These are phyloP conservation scores for Phytophthora fragariae DNA, from an alignment of 352 stramenopile species.

Conservation along the genomic window DNA sequence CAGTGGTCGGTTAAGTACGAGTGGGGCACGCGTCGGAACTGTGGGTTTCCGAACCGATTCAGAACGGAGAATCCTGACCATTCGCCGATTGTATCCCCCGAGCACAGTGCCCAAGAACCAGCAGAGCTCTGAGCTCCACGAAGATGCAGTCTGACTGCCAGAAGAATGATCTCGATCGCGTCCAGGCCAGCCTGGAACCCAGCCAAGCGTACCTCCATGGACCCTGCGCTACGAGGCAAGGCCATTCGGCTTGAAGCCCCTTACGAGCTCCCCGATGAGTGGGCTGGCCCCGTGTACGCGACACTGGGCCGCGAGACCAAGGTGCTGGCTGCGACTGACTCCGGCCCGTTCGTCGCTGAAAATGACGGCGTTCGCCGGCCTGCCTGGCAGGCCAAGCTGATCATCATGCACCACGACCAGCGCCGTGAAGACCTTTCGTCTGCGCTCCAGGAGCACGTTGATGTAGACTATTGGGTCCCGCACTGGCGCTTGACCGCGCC, in stretches of 20 bases:
- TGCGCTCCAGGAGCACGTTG: not conserved
- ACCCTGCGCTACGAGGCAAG: not conserved
- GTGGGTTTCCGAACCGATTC: conserved; percentile 17
- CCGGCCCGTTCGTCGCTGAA: no score
- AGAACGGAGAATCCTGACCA: conserved; percentile 6
- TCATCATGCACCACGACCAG: not conserved
- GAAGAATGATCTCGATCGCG: no score
- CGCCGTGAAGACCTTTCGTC: not conserved
- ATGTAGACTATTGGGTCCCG: no score
- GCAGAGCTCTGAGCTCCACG: conserved; percentile 8
- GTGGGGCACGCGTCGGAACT: conserved; percentile 7
- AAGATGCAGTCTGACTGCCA: conserved; percentile 1
- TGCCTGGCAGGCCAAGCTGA: not conserved
- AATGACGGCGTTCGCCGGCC: no score
- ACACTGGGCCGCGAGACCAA: not conserved
- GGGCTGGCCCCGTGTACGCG: conserved; percentile 10
- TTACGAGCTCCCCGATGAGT: not conserved
- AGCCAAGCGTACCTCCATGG: not conserved
- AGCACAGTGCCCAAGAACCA: not conserved
- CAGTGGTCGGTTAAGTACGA: conserved; percentile 23
- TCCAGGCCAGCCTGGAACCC: not conserved
- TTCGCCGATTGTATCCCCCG: conserved; percentile 7
- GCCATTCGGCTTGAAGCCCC: no score
- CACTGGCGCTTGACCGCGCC: no score
- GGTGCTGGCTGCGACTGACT: no score